These are phyloP conservation scores for Cladophialophora psammophila DNA, from an alignment of 2,329 filamentous ascomycete genomes.

Conservation along the genomic window DNA sequence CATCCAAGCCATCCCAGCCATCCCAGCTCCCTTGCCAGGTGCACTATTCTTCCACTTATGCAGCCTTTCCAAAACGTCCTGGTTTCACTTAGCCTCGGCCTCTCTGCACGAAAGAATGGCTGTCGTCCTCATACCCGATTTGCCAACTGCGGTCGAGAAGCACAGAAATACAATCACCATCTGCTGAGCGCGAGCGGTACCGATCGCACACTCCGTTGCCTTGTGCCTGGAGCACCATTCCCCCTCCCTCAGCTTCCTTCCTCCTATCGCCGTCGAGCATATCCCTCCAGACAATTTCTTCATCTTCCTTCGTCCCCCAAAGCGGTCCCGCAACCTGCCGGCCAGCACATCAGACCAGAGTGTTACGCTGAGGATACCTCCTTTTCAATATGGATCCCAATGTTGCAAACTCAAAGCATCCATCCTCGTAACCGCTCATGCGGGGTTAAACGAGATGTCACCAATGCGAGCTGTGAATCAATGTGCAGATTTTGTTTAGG, in stretches of 20 bases:
- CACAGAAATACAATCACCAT: slow-evolving; percentile 4
- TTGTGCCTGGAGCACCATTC: slow-evolving; percentile 7
- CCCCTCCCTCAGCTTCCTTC: neutral
- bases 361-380: slow-evolving; percentile 14
- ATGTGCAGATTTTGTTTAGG: neutral
- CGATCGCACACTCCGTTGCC: slow-evolving; percentile 9
- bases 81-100: slow-evolving; percentile 20
- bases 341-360: slow-evolving; percentile 11
- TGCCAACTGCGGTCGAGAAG: neutral
- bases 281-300: neutral
- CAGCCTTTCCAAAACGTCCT: slow-evolving; percentile 13
- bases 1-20: neutral
- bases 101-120: slow-evolving; percentile 7
- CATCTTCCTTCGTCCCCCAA: neutral
- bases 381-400: neutral
- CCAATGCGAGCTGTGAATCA: slow-evolving; percentile 8
- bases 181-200: slow-evolving; percentile 11
- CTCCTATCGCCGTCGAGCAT: slow-evolving; percentile 7
- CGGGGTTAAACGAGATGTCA: slow-evolving; percentile 22
- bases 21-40: neutral
- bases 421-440: slow-evolving; percentile 7
- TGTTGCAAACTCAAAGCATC: slow-evolving; percentile 5
- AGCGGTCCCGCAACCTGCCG: slow-evolving; percentile 16
- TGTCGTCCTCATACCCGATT: neutral
- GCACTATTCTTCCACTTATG: slow-evolving; percentile 5